Base-by-base conservation (phyloP, 176 grass and related monocot genomes). In the Lolium rigidum region DNA sequence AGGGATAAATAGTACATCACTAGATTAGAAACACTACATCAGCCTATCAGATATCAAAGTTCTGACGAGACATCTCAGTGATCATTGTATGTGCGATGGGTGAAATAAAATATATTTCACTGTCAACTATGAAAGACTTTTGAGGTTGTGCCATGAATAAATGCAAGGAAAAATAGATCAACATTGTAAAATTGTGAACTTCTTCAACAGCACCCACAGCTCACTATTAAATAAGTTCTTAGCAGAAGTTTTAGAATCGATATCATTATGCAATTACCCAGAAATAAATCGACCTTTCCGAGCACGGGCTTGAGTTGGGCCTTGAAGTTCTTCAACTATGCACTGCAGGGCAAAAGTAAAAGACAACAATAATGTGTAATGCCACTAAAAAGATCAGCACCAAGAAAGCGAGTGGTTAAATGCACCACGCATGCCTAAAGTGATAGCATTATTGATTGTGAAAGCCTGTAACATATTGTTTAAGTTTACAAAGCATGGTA, bases 281-380 rank as follows among this genome's bases (percentile, higher is more conserved):
- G 96, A 98, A 92, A 98, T 92, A 91, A 98, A 98, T 92, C 96
- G 96, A 87, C 88, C 82, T 93, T 98, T 98, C 63, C 93, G 88
- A 64, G 86, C 90, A 88, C 96, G 96, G 9, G 96, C 90, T 79
- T 92, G 96, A 66, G 86, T 81, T 92, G 96, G 93, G 16, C 96
- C 93, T 90, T 98, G 96, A 84, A 98, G 83, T 82, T 98, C 96
- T 84, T 98, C 96, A 70, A 98, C 93, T 91, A 98, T 98, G 91
- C 96, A 98, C 96, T 98, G 84, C 48, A 87, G 82, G 13, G 70
- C 74, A 75, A 60, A 31, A 88, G 54, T 74, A 83, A 74, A 67
- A 83, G n/a, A 83, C 4, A 48, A 82, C 16, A 83, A 78, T 69
- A 57, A 83, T 35, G 7, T 24, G 54, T 12, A 78, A 47, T 18